Conservation (phyloP, 2,329 filamentous ascomycete species). For the Alternaria arbusti region DNA sequence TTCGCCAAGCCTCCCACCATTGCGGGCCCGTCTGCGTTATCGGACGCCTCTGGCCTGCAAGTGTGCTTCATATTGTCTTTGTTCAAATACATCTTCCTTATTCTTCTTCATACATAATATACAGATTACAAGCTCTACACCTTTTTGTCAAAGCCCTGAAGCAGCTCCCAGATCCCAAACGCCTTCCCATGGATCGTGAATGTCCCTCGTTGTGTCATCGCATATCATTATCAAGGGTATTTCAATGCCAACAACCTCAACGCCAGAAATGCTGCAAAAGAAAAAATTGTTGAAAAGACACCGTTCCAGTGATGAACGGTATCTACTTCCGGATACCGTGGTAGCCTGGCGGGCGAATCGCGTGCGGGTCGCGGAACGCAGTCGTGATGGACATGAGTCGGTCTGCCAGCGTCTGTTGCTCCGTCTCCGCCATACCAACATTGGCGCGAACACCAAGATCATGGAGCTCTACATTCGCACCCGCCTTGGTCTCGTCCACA, state of each 20-base stretch:
- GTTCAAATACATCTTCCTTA: too few relatives aligned
- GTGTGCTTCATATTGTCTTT: not conserved
- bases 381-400: slow-evolving; percentile 40
- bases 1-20: slow-evolving; percentile 26
- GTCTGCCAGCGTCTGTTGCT: slow-evolving; percentile 52
- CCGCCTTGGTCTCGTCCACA: slow-evolving; percentile 34
- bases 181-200: not conserved
- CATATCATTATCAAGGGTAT: not conserved
- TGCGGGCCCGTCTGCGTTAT: slow-evolving; percentile 13
- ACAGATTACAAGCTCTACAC: not conserved
- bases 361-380: slow-evolving; percentile 35
- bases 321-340: slow-evolving; percentile 13
- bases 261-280: not conserved
- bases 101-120: not conserved
- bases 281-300: not conserved
- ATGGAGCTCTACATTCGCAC: slow-evolving; percentile 34
- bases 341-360: slow-evolving; percentile 17
- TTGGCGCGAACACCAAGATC: slow-evolving; percentile 44
- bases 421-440: slow-evolving; percentile 43
- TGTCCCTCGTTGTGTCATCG: not conserved
- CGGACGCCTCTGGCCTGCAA: not conserved
- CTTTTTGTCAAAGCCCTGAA: too few relatives aligned
- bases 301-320: too few relatives aligned
- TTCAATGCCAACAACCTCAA: not conserved
- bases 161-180: not conserved